These are phyloP conservation scores for Stylonectria norvegica DNA, from an alignment of 2,329 filamentous ascomycete genomes.

Conservation along the genomic window DNA sequence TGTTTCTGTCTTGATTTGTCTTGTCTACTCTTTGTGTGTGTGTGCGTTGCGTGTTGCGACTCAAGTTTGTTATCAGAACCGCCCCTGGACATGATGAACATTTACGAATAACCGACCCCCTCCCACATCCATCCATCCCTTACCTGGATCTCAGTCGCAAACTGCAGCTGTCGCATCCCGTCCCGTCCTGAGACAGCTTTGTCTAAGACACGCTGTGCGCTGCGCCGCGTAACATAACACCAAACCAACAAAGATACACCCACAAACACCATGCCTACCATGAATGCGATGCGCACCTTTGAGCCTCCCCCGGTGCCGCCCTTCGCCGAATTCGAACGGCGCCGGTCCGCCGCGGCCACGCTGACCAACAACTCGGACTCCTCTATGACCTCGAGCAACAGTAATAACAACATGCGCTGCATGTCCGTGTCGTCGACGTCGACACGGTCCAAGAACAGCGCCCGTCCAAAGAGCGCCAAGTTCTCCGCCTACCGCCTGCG, in stretches of 20 bases:
- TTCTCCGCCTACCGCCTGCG: conserved; percentile 34
- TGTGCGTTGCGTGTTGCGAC: background rate
- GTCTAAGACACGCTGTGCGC: background rate
- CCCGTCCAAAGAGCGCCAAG: conserved; percentile 28
- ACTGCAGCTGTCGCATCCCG: background rate
- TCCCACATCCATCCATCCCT: background rate
- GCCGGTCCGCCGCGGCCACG: conserved; percentile 21
- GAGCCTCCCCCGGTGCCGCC: conserved; percentile 21
- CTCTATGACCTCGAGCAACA: conserved; percentile 9
- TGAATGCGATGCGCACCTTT: conserved; percentile 24
- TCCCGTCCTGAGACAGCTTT: background rate
- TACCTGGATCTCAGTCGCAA: background rate
- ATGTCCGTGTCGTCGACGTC: conserved; percentile 16
- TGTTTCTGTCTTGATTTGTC: too few relatives aligned
- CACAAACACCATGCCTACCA: conserved; percentile 20
- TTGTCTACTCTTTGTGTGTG: background rate
- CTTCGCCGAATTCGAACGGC: conserved; percentile 26
- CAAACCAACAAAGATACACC: conserved; percentile 1
- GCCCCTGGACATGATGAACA: background rate
- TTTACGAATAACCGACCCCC: background rate
- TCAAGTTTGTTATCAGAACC: background rate
- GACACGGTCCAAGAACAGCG: conserved; percentile 16
- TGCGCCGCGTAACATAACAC: background rate
- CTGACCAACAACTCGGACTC: conserved; percentile 18
- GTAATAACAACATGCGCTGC: too few relatives aligned